These are phyloP conservation scores for Cryptosporidium viatorum DNA, from an alignment of 169 alveolate genomes.

Conservation along the genomic window DNA sequence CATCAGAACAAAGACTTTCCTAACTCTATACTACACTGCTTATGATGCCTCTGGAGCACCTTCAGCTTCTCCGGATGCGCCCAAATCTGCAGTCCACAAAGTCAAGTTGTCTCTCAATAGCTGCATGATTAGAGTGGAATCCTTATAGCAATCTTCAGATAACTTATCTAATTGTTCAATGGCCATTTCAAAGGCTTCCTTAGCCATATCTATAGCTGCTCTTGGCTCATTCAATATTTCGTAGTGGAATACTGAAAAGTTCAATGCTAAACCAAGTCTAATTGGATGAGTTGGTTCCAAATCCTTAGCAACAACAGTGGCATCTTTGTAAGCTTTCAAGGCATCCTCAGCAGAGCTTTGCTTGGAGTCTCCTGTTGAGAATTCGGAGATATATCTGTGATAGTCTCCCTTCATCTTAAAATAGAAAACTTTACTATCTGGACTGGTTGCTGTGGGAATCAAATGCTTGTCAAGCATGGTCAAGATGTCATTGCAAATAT, in stretches of 20 bases:
- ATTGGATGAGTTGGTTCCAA: conserved; percentile 97
- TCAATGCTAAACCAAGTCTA: conserved; percentile 97
- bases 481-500: conserved; percentile 93
- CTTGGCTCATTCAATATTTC: conserved; percentile 98
- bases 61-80: conserved; percentile 78
- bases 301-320: conserved; percentile 94
- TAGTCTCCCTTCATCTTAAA: conserved; percentile 99
- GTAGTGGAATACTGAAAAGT: conserved; percentile 98
- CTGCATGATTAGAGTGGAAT: conserved; percentile 95
- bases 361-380: conserved; percentile 94
- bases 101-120: conserved; percentile 95
- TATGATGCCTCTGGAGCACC: conserved; percentile 76
- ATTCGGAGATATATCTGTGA: conserved; percentile 96
- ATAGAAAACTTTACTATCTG: conserved; percentile 96
- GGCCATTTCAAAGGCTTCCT: conserved; percentile 96
- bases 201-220: conserved; percentile 98
- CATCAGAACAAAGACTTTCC: background rate
- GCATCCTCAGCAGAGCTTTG: conserved; percentile 96
- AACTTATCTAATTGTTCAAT: conserved; percentile 94
- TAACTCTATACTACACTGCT: background rate
- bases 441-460: conserved; percentile 89
- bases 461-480: conserved; percentile 90
- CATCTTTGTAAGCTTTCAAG: conserved; percentile 95
- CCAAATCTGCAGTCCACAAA: conserved; percentile 95
- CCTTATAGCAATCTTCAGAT: conserved; percentile 95